Conservation (phyloP, 345 rosid species). For the Populus nigra region DNA sequence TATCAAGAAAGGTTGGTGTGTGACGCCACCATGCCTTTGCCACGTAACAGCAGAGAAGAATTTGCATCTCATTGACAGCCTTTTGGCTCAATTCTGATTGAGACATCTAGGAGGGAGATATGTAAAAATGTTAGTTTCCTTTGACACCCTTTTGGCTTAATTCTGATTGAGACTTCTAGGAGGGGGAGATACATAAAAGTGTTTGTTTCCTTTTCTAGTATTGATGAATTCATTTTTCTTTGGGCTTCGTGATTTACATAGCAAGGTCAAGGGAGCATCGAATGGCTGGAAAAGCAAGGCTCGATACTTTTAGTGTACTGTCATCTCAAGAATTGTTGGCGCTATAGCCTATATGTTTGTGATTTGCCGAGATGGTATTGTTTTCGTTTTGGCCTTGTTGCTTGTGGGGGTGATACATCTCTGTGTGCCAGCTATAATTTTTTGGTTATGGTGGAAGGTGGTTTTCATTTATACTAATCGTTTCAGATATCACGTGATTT, state of each 20-base stretch:
- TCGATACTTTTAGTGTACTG: conserved; percentile 2
- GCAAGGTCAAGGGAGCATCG: conserved; percentile 1
- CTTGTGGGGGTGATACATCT: background rate
- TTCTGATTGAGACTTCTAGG: background rate
- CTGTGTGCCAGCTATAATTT: background rate
- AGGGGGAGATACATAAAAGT: background rate
- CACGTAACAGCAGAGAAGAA: background rate
- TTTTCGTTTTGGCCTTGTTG: background rate
- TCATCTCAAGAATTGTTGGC: background rate
- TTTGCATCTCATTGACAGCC: background rate
- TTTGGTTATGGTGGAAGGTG: background rate
- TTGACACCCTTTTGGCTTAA: background rate
- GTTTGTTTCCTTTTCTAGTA: background rate
- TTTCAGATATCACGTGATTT: background rate
- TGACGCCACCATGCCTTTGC: background rate
- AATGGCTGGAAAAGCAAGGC: background rate
- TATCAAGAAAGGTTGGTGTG: background rate
- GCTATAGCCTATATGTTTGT: background rate
- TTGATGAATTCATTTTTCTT: background rate
- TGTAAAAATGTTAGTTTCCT: background rate
- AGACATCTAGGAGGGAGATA: background rate
- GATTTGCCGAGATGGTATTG: background rate
- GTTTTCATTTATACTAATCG: background rate
- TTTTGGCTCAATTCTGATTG: background rate
- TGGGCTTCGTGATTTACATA: background rate